Percentiles rank a stretch among this genome's conserved stretches.
Conservation (phyloP, 768 basidiomycete species). For the Pisolithus marmoratus region DNA sequence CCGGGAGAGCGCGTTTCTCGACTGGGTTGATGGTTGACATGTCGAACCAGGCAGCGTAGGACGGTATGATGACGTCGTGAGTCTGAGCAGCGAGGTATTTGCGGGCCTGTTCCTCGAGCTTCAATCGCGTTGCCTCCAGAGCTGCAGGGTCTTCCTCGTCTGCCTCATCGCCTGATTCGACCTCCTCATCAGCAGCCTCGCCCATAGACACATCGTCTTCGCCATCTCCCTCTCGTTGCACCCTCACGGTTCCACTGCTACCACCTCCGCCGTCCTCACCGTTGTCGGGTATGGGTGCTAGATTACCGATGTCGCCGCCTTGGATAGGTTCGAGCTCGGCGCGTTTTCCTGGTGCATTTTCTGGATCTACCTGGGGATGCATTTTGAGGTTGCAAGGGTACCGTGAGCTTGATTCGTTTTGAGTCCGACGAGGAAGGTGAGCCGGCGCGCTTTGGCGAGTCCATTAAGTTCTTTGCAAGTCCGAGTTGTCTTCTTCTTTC, state of each 20-base stretch:
- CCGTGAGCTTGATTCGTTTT: conserved; percentile 55
- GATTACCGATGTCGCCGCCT: conserved; percentile 73
- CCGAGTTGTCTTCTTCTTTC: not conserved
- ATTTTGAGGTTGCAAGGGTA: conserved; percentile 53
- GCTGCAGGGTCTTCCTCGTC: conserved; percentile 86
- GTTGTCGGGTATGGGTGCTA: conserved; percentile 37
- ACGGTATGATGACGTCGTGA: conserved; percentile 94
- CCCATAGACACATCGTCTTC: conserved; percentile 80
- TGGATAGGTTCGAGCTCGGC: conserved; percentile 82
- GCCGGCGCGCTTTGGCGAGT: conserved; percentile 61
- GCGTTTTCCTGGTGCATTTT: conserved; percentile 78
- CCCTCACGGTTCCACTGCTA: conserved; percentile 29
- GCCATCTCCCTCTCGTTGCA: conserved; percentile 50
- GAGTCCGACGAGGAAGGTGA: conserved; percentile 51
- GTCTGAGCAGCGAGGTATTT: conserved; percentile 97
- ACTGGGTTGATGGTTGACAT: conserved; percentile 91
- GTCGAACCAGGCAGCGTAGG: conserved; percentile 97
- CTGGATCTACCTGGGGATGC: conserved; percentile 71
- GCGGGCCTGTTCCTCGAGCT: conserved; percentile 80
- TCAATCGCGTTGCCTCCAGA: conserved; percentile 71
- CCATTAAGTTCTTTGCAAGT: conserved; percentile 39
- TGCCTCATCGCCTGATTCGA: conserved; percentile 71
- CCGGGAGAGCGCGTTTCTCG: conserved; percentile 87
- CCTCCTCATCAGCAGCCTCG: conserved; percentile 71
- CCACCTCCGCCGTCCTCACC: conserved; percentile 11